These are phyloP conservation scores for Aspergillus eucalypticola DNA, from an alignment of 2,329 filamentous ascomycete genomes.

Conservation along the genomic window DNA sequence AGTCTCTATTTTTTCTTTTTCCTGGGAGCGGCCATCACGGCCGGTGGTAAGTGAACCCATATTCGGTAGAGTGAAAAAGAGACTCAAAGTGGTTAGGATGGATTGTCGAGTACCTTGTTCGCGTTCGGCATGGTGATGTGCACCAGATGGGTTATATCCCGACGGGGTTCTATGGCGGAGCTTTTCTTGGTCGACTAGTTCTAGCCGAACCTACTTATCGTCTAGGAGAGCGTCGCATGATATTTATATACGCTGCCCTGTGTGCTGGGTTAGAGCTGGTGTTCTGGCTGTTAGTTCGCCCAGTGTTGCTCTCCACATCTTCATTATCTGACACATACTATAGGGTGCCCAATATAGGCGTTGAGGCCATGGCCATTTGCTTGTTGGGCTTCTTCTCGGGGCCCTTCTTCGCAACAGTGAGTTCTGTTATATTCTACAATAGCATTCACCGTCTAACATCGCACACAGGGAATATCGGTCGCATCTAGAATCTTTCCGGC, in stretches of 20 bases:
- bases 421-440: neutral
- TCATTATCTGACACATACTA: too few relatives aligned
- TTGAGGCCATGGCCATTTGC: slow-evolving; percentile 56
- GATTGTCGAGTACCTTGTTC: slow-evolving; percentile 66
- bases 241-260: slow-evolving; percentile 55
- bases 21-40: slow-evolving; percentile 58
- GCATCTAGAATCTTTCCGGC: slow-evolving; percentile 54
- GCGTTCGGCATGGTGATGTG: slow-evolving; percentile 59
- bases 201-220: slow-evolving; percentile 62
- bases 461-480: slow-evolving; percentile 47
- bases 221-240: slow-evolving; percentile 60
- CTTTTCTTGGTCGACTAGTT: slow-evolving; percentile 57
- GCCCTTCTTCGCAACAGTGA: slow-evolving; percentile 59
- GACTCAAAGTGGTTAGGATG: slow-evolving; percentile 46
- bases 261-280: slow-evolving; percentile 58
- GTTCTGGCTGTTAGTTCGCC: slow-evolving; percentile 54
- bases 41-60: slow-evolving; percentile 35
- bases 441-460: neutral
- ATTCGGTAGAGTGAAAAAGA: neutral
- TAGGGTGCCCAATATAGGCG: slow-evolving; percentile 48
- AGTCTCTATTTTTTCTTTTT: slow-evolving; percentile 67
- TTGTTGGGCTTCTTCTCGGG: slow-evolving; percentile 61
- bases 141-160: slow-evolving; percentile 63
- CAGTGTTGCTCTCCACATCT: too few relatives aligned
- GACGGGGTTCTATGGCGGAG: slow-evolving; percentile 61